Evolutionary conservation across 2,329 filamentous ascomycete genomes (phyloP).

Genomic region (Nemania serpens): DNA sequence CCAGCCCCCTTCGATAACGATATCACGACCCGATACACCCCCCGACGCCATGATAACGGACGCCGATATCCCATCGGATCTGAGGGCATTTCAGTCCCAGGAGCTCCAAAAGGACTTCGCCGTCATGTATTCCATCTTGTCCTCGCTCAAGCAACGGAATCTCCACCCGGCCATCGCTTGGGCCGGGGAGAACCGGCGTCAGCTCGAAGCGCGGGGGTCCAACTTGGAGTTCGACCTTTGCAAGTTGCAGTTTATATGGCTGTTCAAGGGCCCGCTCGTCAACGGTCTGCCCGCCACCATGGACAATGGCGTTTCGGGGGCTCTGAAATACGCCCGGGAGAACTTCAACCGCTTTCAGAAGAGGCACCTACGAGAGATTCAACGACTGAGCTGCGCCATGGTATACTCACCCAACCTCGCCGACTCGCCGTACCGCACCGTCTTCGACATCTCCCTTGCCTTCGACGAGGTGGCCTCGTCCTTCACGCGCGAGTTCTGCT

Average conservation of each 20-base stretch:
- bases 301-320: slow-evolving; percentile 62
- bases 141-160: slow-evolving; percentile 74
- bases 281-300: slow-evolving; percentile 59
- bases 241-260: slow-evolving; percentile 85
- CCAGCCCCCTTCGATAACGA: slow-evolving; percentile 27
- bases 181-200: slow-evolving; percentile 72
- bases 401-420: slow-evolving; percentile 76
- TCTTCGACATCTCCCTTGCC: slow-evolving; percentile 75
- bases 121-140: slow-evolving; percentile 88
- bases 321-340: slow-evolving; percentile 74
- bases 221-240: slow-evolving; percentile 95
- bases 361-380: slow-evolving; percentile 78
- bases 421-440: slow-evolving; percentile 75
- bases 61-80: slow-evolving; percentile 49
- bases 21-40: slow-evolving; percentile 24
- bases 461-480: slow-evolving; percentile 85
- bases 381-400: slow-evolving; percentile 80
- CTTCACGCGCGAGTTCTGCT: slow-evolving; percentile 95
- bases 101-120: slow-evolving; percentile 81
- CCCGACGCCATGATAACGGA: slow-evolving; percentile 39
- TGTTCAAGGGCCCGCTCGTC: slow-evolving; percentile 69
- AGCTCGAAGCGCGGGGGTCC: slow-evolving; percentile 80
- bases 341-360: slow-evolving; percentile 76
- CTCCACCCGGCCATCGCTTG: slow-evolving; percentile 84
- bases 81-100: slow-evolving; percentile 63